Evolutionary conservation across 306 rosid species (phyloP), one percentile per base, ranked within the genome.

Genomic region (Datisca glomerata): DNA sequence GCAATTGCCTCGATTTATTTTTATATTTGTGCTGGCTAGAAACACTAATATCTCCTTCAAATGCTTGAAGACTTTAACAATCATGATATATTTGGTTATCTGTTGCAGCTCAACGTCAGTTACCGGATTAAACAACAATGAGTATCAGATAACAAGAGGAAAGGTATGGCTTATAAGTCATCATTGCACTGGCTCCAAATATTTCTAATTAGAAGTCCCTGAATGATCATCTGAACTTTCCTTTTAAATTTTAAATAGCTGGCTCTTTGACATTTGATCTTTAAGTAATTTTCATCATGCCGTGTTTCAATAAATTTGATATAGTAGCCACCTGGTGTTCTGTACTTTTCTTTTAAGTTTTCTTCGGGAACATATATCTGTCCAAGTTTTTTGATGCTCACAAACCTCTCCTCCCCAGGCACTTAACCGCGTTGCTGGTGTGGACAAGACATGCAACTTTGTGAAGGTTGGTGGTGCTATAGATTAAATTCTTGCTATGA

Each of bases 101-200:
- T 21, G 40, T 44, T 54, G 65, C 70, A 87, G 96, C 69, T 71
- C 51, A 28, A 38, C 94, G n/a, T 69, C 85, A 38, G 38, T 82
- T 55, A 82, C 76, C 0, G 94, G 96, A 59, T 69, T 87, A 79
- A 87, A 87, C 78, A 87, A 79, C 74, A 87, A 82, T n/a, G 96
- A 82, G 56, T 87, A 82, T 69, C 96, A 87, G 62, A 79, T 82
- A 59, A 17, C 82, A 32, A 74, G 96, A 57, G 94, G 96, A 71
- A 74, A 71, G 96, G 94, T 87, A 60, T 8, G n/a, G 1, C 4
- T 1, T 31, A 1, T 4, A 31, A 31, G 36, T n/a, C n/a, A n/a
- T n/a, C n/a, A n/a, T n/a, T n/a, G n/a, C n/a, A n/a, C n/a, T n/a
- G n/a, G n/a, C n/a, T n/a, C n/a, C n/a, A n/a, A n/a, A n/a, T n/a